phyloP scores from a whole-genome alignment of 2,329 filamentous ascomycete genomes.

The Fusarium sp. region DNA sequence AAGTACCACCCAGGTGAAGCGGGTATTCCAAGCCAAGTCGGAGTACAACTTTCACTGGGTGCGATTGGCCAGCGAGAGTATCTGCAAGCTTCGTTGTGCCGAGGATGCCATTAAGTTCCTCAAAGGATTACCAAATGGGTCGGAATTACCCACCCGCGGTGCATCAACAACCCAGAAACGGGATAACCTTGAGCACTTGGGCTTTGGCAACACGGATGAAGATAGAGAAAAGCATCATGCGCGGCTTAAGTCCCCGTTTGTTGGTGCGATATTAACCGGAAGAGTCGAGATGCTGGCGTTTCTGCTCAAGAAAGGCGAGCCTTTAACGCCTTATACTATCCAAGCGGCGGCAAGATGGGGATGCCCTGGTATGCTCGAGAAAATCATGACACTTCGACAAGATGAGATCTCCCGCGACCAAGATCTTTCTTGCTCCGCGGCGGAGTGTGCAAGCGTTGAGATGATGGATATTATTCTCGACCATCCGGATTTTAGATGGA shows the following conservation, averaged over 20 bases:
- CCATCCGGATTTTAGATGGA: slow-evolving; percentile 23
- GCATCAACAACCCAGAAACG: slow-evolving; percentile 8
- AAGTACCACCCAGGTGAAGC: slow-evolving; percentile 23
- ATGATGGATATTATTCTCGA: slow-evolving; percentile 24
- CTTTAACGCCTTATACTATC: slow-evolving; percentile 24
- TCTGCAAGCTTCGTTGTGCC: slow-evolving; percentile 32
- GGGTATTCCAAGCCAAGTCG: slow-evolving; percentile 38
- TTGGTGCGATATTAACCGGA: slow-evolving; percentile 27
- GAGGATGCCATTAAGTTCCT: slow-evolving; percentile 38
- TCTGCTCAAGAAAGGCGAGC: slow-evolving; percentile 25
- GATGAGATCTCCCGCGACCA: slow-evolving; percentile 29
- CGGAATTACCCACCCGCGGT: slow-evolving; percentile 1
- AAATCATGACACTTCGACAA: slow-evolving; percentile 22
- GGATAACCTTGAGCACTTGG: slow-evolving; percentile 14
- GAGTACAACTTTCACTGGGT: slow-evolving; percentile 45
- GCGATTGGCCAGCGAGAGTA: slow-evolving; percentile 39
- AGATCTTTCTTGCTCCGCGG: slow-evolving; percentile 25
- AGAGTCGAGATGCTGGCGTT: slow-evolving; percentile 30
- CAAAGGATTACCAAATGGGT: slow-evolving; percentile 38
- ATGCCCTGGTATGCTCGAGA: slow-evolving; percentile 18
- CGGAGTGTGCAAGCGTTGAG: slow-evolving; percentile 17
- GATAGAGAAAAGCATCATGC: slow-evolving; percentile 30
- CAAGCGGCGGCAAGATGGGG: slow-evolving; percentile 29
- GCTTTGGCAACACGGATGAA: slow-evolving; percentile 27
- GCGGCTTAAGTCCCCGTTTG: slow-evolving; percentile 23